A percentile compares a stretch with the other conserved stretches of the same genome.
Evolutionary conservation across 176 grass and related monocot genomes (phyloP).

Genomic region (Bolboschoenus planiculmis): DNA sequence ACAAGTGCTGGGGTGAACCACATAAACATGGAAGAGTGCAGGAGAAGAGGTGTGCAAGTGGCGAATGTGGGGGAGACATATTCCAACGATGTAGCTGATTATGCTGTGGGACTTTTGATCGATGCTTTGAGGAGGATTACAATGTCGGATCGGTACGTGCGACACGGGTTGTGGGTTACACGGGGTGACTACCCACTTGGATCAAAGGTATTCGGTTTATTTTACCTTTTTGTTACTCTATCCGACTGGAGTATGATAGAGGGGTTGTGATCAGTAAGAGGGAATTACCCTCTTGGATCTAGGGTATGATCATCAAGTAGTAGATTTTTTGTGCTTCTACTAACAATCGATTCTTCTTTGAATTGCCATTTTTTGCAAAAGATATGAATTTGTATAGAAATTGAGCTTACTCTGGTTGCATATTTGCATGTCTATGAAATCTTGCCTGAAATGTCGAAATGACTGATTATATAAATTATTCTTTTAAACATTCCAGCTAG

Average conservation of each 20-base stretch:
- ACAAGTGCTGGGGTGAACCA: slow-evolving; percentile 37
- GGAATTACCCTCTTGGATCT: slow-evolving; percentile 24
- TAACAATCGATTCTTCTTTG: background rate
- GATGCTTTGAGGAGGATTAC: slow-evolving; percentile 36
- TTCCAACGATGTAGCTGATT: slow-evolving; percentile 33
- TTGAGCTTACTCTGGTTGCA: background rate
- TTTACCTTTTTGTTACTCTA: slow-evolving; percentile 10
- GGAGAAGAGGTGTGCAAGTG: slow-evolving; percentile 30
- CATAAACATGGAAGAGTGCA: slow-evolving; percentile 46
- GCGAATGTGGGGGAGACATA: slow-evolving; percentile 35
- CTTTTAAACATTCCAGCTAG: slow-evolving; percentile 25
- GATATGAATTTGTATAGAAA: background rate
- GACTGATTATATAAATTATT: background rate
- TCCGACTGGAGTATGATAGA: slow-evolving; percentile 15
- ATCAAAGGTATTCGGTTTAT: slow-evolving; percentile 31
- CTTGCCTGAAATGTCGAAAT: background rate
- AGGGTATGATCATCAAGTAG: slow-evolving; percentile 13
- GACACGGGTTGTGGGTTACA: slow-evolving; percentile 18
- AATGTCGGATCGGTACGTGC: slow-evolving; percentile 30
- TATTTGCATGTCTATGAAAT: background rate
- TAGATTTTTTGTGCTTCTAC: background rate
- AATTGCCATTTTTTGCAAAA: background rate
- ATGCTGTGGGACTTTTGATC: slow-evolving; percentile 36
- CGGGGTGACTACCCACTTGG: slow-evolving; percentile 24
- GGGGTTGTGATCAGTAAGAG: slow-evolving; percentile 17